A percentile compares a stretch with the other conserved stretches of the same genome.
These are phyloP conservation scores for Davidsoniella virescens DNA, from an alignment of 2,329 filamentous ascomycete species.

Conservation along the genomic window DNA sequence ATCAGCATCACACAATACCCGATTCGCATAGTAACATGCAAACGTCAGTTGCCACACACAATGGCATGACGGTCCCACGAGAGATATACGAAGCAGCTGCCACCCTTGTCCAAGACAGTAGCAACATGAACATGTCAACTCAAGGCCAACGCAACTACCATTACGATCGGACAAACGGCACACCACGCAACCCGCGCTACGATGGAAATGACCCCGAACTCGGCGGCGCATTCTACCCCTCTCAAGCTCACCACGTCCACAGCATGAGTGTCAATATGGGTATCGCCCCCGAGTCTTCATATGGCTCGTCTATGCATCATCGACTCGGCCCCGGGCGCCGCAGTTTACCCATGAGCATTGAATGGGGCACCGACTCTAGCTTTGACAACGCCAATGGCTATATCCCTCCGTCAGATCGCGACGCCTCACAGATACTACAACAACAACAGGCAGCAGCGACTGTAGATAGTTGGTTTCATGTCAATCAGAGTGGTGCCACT, in stretches of 20 bases:
- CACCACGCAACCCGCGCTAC: background rate
- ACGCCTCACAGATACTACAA: constrained; percentile 25
- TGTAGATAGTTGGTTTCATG: constrained; percentile 39
- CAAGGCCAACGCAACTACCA: constrained; percentile 23
- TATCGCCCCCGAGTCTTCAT: too few relatives aligned
- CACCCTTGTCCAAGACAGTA: constrained; percentile 12
- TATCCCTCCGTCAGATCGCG: constrained; percentile 36
- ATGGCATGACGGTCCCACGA: background rate
- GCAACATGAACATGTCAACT: constrained; percentile 23
- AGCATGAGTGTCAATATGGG: background rate
- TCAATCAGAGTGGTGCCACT: constrained; percentile 39
- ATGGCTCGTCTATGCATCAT: too few relatives aligned
- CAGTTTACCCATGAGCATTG: constrained; percentile 24
- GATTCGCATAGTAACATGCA: constrained; percentile 14
- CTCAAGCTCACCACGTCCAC: background rate
- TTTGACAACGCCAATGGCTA: constrained; percentile 45
- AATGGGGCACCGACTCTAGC: constrained; percentile 53
- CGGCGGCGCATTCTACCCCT: background rate
- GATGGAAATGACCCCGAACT: background rate
- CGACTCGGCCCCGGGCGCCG: background rate
- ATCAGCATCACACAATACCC: background rate
- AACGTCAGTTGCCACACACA: background rate
- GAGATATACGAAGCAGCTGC: constrained; percentile 12
- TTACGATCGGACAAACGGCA: constrained; percentile 13
- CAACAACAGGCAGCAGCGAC: constrained; percentile 31